Base-by-base conservation (phyloP, 495 filamentous ascomycete genomes). In the Podospora comata region DNA sequence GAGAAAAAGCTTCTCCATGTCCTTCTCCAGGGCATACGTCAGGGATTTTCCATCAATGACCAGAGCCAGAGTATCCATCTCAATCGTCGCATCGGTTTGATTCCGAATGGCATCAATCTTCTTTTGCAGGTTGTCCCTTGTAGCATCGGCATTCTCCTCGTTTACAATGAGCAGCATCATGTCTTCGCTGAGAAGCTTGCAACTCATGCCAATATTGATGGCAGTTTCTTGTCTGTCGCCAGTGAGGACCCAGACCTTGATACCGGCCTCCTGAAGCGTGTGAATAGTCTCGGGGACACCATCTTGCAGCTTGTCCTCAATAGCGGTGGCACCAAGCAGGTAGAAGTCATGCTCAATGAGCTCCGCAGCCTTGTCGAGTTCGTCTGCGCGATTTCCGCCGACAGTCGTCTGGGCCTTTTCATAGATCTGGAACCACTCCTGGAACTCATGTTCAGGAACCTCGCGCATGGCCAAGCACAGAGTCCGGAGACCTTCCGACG, bases 151-250 rank as follows among this genome's bases (percentile, higher is more conserved):
- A 32, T 75, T 85, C 64, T 97, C 93, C 75, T 99, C 94, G 72
- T 99, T 99, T 73, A 99, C 85, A 75, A 99, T 96, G 64, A 99
- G 82, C 15, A 99, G 84, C 66, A 94, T 96, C 96, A 99, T 99
- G 70, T 99, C 96, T 77, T 99, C 96, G 60, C 93, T 97, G 59
- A 99, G 93, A 27, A 99, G 85, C 81, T 97, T 98, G 80, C 96
- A 99, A 74, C 92, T 97, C 96, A 99, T 99, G 67, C 96, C 96
- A 73, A 99, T 99, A 75, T 99, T 99, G 82, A 99, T 99, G 62
- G 96, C 96, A 60, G 96, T 99, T 77, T 99, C 96, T 77, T 99
- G 96, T 74, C 96, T 86, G 82, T 99, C 96, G 73, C 96, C 96
- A 54, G 96, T 99, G 77, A 99, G 80, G 23, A 99, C 96, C 95